Percentiles rank a stretch among this genome's conserved stretches.
phyloP scores from a whole-genome alignment of 768 basidiomycete species.

The Amanita rubescens region DNA sequence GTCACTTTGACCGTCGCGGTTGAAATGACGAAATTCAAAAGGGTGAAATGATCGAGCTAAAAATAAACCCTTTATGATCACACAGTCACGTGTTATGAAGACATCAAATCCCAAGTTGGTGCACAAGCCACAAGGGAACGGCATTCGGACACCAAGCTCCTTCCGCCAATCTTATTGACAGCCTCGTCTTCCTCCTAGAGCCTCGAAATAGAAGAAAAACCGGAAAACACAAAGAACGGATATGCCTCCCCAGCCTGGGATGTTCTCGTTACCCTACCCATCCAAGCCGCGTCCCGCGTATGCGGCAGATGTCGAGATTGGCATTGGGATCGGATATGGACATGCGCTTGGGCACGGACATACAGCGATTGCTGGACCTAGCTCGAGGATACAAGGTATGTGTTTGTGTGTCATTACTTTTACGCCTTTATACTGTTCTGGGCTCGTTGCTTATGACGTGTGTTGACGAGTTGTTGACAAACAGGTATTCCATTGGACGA shows the following conservation, averaged over 20 bases:
- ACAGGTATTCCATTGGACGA: slow-evolving; percentile 25
- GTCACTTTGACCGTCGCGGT: no score
- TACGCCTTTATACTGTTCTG: neutral
- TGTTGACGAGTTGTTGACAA: slow-evolving; percentile 1
- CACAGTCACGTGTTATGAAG: slow-evolving; percentile 6
- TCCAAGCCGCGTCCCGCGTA: slow-evolving; percentile 12
- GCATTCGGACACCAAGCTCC: neutral
- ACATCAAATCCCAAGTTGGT: neutral
- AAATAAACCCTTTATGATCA: neutral
- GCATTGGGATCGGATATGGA: slow-evolving; percentile 16
- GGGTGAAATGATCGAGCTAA: neutral
- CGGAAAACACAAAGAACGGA: neutral
- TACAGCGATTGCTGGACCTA: slow-evolving; percentile 33
- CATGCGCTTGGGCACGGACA: slow-evolving; percentile 26
- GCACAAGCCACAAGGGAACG: neutral
- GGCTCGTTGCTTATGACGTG: neutral
- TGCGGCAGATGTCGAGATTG: slow-evolving; percentile 18
- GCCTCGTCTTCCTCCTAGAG: neutral
- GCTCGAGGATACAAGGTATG: slow-evolving; percentile 35
- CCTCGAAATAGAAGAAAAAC: neutral
- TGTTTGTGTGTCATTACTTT: slow-evolving; percentile 1
- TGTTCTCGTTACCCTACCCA: slow-evolving; percentile 55
- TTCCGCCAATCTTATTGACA: neutral
- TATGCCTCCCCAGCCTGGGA: slow-evolving; percentile 56
- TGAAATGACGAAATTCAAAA: neutral